Evolutionary conservation across 2,329 filamentous ascomycete genomes (phyloP), one percentile per base, ranked within the genome.

Genomic region (Fusarium robinianum): DNA sequence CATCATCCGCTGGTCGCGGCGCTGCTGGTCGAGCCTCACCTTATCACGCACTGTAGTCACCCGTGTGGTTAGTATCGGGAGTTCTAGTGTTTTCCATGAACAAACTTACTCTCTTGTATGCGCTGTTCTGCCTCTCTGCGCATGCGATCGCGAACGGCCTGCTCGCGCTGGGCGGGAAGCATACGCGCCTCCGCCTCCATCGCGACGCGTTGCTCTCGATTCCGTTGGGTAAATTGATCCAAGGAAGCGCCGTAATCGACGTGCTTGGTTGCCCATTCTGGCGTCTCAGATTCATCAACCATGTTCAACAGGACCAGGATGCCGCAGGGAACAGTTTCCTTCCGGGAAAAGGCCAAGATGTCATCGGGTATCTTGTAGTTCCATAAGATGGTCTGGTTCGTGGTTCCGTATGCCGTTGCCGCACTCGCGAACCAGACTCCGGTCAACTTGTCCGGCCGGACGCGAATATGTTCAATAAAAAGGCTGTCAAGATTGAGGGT

Each of bases 391-490:
- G 79, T 81, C 52, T 77, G 72, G 35, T 70, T 75, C 0, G 74
- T 70, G 2, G 76, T 79, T 14, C 76, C 75, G 45, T 77, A 75
- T 0, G 80, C 80, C 1, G 80, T 83, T 1, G 72, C 72, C 2
- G 73, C 74, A 46, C 72, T 76, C 18, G 79, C 76, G 51, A 83
- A 83, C 80, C 80, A 84, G 8, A 72, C 63, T 7, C 78, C 77
- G 19, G 68, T 65, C 1, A 63, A 67, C 18, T 55, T 64, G 15
- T 43, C 57, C 8, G 53, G 31, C 23, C 63, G 65, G 23, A 71
- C 49, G 5, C 71, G 70, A 6, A 79, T 58, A 51, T 79, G 76
- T 5, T 78, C 72, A 36, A 77, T 72, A 50, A 72, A 71, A 1
- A 78, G 66, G 30, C 63, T 67, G 36, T 72, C 67, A 7, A 64